A percentile compares a stretch with the other conserved stretches of the same genome.
These are phyloP conservation scores for Exsudoporus frostii DNA, from an alignment of 768 basidiomycete species.

Conservation along the genomic window DNA sequence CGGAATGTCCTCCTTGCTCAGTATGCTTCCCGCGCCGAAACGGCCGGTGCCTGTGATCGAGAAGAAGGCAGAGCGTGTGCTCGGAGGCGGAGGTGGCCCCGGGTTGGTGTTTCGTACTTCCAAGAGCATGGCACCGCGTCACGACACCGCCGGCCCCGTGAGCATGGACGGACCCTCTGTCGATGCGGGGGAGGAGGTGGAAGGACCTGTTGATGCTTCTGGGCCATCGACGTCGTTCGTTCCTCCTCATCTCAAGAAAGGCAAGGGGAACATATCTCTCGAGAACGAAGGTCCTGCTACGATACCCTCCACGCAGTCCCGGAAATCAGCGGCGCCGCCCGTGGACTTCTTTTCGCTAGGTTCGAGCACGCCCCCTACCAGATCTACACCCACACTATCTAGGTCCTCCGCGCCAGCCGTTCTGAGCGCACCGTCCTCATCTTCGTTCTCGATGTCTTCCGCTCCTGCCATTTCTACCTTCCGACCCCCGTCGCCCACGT, in stretches of 20 bases:
- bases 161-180: slow-evolving; percentile 21
- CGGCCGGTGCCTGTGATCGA: slow-evolving; percentile 39
- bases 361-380: slow-evolving; percentile 17
- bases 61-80: slow-evolving; percentile 47
- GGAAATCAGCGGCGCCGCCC: slow-evolving; percentile 32
- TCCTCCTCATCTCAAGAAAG: slow-evolving; percentile 58
- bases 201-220: not conserved
- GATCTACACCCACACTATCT: slow-evolving; percentile 1
- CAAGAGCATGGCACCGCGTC: slow-evolving; percentile 6
- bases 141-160: slow-evolving; percentile 16
- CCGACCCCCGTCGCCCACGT: slow-evolving; percentile 69
- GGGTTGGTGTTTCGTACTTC: slow-evolving; percentile 57
- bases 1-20: slow-evolving; percentile 61
- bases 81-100: slow-evolving; percentile 62
- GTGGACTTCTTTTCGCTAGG: slow-evolving; percentile 72
- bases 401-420: slow-evolving; percentile 5
- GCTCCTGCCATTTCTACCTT: slow-evolving; percentile 70
- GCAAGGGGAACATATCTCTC: slow-evolving; percentile 55
- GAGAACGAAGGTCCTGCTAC: slow-evolving; percentile 35
- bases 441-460: slow-evolving; percentile 57
- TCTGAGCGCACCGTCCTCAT: slow-evolving; percentile 51
- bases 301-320: slow-evolving; percentile 4
- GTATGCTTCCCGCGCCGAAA: slow-evolving; percentile 77
- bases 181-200: slow-evolving; percentile 13
- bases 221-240: slow-evolving; percentile 46